A percentile compares a stretch with the other conserved stretches of the same genome.
Evolutionary conservation across 2,329 filamentous ascomycete genomes (phyloP).

Genomic region (Diaporthe caulivora): DNA sequence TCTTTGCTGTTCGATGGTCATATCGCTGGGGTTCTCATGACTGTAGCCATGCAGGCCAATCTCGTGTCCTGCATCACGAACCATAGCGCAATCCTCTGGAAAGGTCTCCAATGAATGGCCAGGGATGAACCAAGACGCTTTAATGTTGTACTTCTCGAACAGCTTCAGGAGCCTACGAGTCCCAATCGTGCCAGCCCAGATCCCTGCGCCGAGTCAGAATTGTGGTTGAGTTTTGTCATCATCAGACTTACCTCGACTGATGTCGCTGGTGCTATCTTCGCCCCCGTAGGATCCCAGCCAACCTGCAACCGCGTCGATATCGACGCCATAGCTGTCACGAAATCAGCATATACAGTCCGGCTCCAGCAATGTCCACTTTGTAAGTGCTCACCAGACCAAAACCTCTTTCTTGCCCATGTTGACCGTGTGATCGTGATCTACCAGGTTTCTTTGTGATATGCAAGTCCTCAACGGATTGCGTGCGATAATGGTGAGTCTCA

Average conservation of each 20-base stretch:
- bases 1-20: constrained; percentile 79
- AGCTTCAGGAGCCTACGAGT: constrained; percentile 76
- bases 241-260: constrained; percentile 69
- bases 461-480: background rate
- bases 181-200: constrained; percentile 78
- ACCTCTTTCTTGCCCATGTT: constrained; percentile 45
- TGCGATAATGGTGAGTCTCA: background rate
- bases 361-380: too few species aligned
- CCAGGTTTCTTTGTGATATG: background rate
- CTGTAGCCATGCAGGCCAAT: constrained; percentile 59
- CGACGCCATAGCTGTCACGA: constrained; percentile 71
- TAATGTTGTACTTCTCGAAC: constrained; percentile 79
- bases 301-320: constrained; percentile 81
- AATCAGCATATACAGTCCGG: background rate
- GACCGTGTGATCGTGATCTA: background rate
- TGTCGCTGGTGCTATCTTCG: constrained; percentile 78
- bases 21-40: constrained; percentile 59
- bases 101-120: constrained; percentile 63
- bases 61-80: constrained; percentile 61
- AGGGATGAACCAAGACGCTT: constrained; percentile 68
- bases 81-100: constrained; percentile 57
- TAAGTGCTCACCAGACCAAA: constrained; percentile 41
- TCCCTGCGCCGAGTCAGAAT: constrained; percentile 44
- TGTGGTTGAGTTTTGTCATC: background rate
- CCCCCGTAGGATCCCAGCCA: constrained; percentile 83